phyloP scores from a whole-genome alignment of 768 basidiomycete genomes.

The Mycena indigotica region DNA sequence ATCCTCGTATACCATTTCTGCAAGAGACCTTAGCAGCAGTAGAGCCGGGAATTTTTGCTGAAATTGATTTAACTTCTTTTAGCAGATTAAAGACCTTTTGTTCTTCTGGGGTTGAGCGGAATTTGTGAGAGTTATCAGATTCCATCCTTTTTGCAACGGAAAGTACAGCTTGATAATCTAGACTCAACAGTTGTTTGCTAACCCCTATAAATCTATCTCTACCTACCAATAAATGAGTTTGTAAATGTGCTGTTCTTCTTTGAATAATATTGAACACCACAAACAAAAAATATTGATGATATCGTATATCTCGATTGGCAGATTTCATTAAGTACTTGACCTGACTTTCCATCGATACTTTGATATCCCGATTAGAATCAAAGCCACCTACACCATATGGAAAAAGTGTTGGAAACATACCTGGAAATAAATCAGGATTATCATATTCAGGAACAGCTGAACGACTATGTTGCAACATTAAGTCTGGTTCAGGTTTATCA shows the following conservation, averaged over 20 bases:
- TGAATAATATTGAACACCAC: constrained; percentile 31
- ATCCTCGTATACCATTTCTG: constrained; percentile 28
- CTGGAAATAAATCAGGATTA: constrained; percentile 33
- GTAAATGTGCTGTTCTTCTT: constrained; percentile 24
- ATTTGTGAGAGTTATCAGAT: background rate
- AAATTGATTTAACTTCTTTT: constrained; percentile 30
- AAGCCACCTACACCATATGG: constrained; percentile 35
- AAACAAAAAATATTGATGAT: constrained; percentile 29
- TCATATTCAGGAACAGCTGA: constrained; percentile 32
- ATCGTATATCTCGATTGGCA: constrained; percentile 22
- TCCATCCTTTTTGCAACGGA: background rate
- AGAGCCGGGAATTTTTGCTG: constrained; percentile 35
- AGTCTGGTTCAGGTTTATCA: constrained; percentile 18
- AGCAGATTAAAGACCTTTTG: constrained; percentile 26
- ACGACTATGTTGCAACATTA: constrained; percentile 24
- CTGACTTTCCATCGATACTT: constrained; percentile 26
- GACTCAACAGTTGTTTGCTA: constrained; percentile 10
- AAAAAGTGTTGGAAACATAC: constrained; percentile 34
- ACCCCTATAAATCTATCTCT: constrained; percentile 12
- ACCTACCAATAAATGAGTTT: constrained; percentile 27
- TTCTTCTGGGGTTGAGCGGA: constrained; percentile 14
- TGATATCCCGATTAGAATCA: constrained; percentile 14
- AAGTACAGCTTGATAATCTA: background rate
- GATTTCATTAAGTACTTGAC: constrained; percentile 27
- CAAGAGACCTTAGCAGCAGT: constrained; percentile 28